Conservation (phyloP, 768 basidiomycete genomes). For the Pulveroboletus sp. region DNA sequence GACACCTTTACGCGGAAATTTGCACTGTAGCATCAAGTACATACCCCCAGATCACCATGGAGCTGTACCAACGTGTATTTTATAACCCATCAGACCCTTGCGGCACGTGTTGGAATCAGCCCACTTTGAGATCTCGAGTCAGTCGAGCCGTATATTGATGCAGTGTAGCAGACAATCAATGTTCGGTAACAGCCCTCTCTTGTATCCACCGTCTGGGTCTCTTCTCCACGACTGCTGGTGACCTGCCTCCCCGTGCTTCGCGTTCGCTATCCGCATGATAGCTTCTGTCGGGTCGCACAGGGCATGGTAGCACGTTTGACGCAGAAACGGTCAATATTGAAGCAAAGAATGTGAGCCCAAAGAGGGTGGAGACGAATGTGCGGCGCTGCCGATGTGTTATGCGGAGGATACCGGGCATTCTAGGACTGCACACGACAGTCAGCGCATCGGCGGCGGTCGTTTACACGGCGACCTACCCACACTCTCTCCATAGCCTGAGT, state of each 20-base stretch:
- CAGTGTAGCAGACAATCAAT: constrained; percentile 2
- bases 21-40: constrained; percentile 28
- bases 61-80: constrained; percentile 22
- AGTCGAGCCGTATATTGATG: background rate
- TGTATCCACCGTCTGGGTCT: constrained; percentile 80
- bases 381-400: constrained; percentile 59
- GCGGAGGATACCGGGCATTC: constrained; percentile 62
- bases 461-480: constrained; percentile 12
- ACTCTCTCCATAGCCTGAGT: constrained; percentile 29
- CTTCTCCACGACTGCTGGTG: constrained; percentile 52
- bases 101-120: background rate
- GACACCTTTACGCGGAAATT: constrained; percentile 26
- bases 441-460: constrained; percentile 21
- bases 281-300: constrained; percentile 56
- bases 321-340: constrained; percentile 78
- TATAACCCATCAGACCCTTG: constrained; percentile 14
- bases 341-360: constrained; percentile 77
- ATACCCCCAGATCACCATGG: constrained; percentile 20
- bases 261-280: constrained; percentile 57
- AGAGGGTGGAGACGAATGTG: constrained; percentile 73
- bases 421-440: constrained; percentile 45
- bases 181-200: constrained; percentile 44
- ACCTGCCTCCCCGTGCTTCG: constrained; percentile 22
- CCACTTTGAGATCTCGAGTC: background rate
- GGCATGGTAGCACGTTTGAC: constrained; percentile 77